Evolutionary conservation across 805 yeast genomes (phyloP), one percentile per base, ranked within the genome.

Genomic region (Pichia nanzhaoensis): DNA sequence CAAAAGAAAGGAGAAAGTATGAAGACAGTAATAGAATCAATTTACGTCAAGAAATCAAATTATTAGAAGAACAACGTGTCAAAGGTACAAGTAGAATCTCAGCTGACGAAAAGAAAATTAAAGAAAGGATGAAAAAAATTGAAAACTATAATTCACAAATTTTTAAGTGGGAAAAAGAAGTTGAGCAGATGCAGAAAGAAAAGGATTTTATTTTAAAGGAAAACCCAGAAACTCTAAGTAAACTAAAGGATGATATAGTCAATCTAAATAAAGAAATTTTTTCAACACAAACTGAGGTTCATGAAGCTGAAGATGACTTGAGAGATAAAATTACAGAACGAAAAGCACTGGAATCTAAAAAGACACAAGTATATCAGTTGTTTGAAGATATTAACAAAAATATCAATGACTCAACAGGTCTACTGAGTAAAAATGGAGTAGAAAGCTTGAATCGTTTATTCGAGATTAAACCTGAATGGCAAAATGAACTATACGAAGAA

Each of bases 1-100:
- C 71, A 12, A 58, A 60, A 39, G 67, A 67, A 41, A 63, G 74
- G 33, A 65, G 67, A 50, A 67, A 61, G 46, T 53, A 66, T 20
- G 75, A 69, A 46, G 74, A 69, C 49, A 59, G 60, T 13, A 69
- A 66, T 52, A 60, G 73, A 46, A 56, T 66, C 20, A 61, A 66
- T 44, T 54, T 68, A 43, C 64, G 67, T 37, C 65, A 64, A 37
- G 75, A 71, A 45, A 67, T 68, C 35, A 67, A 68, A 40, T 61
- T 63, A 51, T 47, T 69, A 17, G 75, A 71, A 51, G 74, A 69
- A 41, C 58, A 68, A 3, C 64, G 69, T 49, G 57, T 69, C 45
- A 58, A 61, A 28, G 55, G 67, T 5, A 69, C 64, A 36, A 45
- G 55, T 37, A 61, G 69, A 47, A 63, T 65, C 13, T 49, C 65